These are phyloP conservation scores for Chlorella vulgaris DNA, from an alignment of 139 green algal genomes.

Conservation along the genomic window DNA sequence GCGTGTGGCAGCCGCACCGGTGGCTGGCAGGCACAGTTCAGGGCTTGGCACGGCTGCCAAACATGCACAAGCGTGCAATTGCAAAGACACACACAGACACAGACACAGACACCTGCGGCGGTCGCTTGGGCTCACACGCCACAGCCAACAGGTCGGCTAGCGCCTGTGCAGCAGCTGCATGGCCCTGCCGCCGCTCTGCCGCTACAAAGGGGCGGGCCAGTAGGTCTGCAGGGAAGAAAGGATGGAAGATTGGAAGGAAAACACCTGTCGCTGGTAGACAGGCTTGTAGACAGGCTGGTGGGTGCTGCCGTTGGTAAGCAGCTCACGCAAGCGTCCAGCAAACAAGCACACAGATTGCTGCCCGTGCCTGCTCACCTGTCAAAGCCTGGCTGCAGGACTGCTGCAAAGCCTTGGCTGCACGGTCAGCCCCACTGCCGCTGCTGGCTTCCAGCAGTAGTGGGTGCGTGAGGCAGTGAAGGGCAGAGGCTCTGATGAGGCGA, in stretches of 20 bases:
- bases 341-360: neutral
- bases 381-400: too few relatives aligned
- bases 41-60: neutral
- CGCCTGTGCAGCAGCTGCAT: neutral
- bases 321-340: neutral
- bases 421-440: neutral
- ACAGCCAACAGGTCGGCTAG: constrained; percentile 3
- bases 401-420: neutral
- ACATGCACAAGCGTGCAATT: neutral
- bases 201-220: neutral
- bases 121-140: constrained; percentile 6
- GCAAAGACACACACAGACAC: neutral
- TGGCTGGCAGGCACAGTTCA: too few relatives aligned
- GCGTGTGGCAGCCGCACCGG: too few relatives aligned
- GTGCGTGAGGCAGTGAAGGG: constrained; percentile 17
- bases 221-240: neutral
- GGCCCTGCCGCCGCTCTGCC: neutral
- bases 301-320: neutral
- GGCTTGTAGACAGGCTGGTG: neutral
- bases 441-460: neutral
- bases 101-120: neutral
- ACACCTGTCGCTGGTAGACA: neutral
- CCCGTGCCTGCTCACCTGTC: neutral
- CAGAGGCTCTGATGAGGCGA: neutral
- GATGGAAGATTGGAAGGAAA: neutral